Evolutionary conservation across 306 rosid species (phyloP), one percentile per base, ranked within the genome.

Genomic region (Pachyrhizus erosus): DNA sequence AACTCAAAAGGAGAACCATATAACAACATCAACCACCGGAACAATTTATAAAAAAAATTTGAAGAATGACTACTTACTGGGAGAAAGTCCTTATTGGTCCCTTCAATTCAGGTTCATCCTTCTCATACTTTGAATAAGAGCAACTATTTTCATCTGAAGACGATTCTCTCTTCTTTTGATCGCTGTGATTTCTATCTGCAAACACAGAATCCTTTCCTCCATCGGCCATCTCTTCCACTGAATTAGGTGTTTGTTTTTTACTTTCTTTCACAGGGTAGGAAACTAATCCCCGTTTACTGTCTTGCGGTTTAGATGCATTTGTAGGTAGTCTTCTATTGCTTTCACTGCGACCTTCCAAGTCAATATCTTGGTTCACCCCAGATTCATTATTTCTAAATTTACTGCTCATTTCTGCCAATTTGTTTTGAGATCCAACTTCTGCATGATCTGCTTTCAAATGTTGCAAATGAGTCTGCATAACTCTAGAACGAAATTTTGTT

Each of bases 91-190:
- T 85, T 89, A 96, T 93, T 20, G 97, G 90, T 67, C 96, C 98
- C 91, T 86, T 96, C 70, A 90, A 83, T 81, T 96, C 98, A 26
- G 99, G 95, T 85, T 92, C 89, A 49, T 92, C 96, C 88, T 92
- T 96, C 74, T 92, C 99, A 51, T 91, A 96, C 84, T 93, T 93
- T 15, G 98, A 89, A 88, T 90, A 96, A 48, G 99, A 93, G 87
- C 97, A 95, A 86, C 99, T 93, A 76, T 93, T 96, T 85, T 96
- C 98, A 83, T 93, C 99, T 37, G 97, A 96, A 78, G 99, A 93
- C 5, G 99, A 93, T 85, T 96, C 99, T 83, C 97, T 89, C 80
- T 96, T 96, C 89, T 90, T 93, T 68, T 84, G 94, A 54, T 91
- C 97, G n/a, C 89, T 84, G 64, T 84, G 88, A 79, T 87, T 90